phyloP scores from a whole-genome alignment of 305 asterid genomes.

The Fraxinus baroniana region DNA sequence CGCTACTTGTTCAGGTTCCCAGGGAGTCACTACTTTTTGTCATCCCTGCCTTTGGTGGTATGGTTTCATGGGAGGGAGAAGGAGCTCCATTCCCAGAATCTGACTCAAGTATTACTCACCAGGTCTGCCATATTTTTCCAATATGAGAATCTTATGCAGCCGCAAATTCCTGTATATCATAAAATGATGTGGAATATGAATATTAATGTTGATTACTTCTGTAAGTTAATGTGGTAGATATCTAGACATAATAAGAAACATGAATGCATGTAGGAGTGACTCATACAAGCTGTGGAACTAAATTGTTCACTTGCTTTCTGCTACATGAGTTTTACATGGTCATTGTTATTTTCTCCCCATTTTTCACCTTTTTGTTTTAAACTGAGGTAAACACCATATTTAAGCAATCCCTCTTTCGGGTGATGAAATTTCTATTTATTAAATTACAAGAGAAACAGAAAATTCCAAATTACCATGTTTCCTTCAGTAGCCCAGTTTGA shows the following conservation, averaged over 20 bases:
- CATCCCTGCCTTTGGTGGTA: constrained; percentile 94
- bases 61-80: constrained; percentile 96
- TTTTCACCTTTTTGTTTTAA: background rate
- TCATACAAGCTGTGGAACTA: background rate
- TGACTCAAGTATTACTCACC: constrained; percentile 81
- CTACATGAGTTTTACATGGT: background rate
- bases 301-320: background rate
- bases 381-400: background rate
- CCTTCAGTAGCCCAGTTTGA: background rate
- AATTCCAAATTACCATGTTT: background rate
- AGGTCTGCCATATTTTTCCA: constrained; percentile 44
- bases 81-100: constrained; percentile 88
- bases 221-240: background rate
- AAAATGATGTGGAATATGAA: background rate
- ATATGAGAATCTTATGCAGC: background rate
- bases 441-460: background rate
- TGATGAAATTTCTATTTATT: background rate
- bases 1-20: constrained; percentile 61
- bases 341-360: background rate
- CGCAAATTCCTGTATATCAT: background rate
- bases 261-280: background rate
- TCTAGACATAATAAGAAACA: background rate
- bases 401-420: background rate
- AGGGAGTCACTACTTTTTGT: constrained; percentile 84
- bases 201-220: background rate